Conservation (phyloP, 2,329 filamentous ascomycete species). For the Fusarium equiseti region DNA sequence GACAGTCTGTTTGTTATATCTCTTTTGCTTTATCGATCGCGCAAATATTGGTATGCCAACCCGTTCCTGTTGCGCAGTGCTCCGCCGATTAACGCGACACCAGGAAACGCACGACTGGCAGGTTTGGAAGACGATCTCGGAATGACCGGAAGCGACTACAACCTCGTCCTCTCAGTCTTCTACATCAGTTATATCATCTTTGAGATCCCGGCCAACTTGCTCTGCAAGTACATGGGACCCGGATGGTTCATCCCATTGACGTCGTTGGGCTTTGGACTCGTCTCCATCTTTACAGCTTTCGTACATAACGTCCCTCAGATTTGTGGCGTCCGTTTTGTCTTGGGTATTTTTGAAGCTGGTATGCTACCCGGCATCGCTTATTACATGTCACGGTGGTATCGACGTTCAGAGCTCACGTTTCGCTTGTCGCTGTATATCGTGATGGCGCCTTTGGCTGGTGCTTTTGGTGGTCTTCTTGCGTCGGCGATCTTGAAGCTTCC, state of each 20-base stretch:
- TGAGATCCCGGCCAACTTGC: slow-evolving; percentile 72
- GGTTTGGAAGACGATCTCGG: slow-evolving; percentile 36
- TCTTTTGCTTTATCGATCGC: slow-evolving; percentile 75
- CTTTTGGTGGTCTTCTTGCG: slow-evolving; percentile 74
- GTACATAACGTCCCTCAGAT: slow-evolving; percentile 61
- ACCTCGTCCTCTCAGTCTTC: slow-evolving; percentile 70
- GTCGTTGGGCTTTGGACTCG: slow-evolving; percentile 66
- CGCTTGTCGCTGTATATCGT: slow-evolving; percentile 73
- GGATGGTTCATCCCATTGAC: slow-evolving; percentile 73
- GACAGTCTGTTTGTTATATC: slow-evolving; percentile 58
- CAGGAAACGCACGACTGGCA: slow-evolving; percentile 38
- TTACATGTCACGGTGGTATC: slow-evolving; percentile 74
- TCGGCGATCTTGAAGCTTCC: slow-evolving; percentile 71
- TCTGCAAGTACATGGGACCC: slow-evolving; percentile 73
- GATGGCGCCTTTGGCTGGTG: slow-evolving; percentile 73
- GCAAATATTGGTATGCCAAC: slow-evolving; percentile 43
- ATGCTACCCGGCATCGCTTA: slow-evolving; percentile 76
- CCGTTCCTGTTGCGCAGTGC: rapidly evolving
- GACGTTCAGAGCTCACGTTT: slow-evolving; percentile 71
- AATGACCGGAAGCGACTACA: slow-evolving; percentile 68
- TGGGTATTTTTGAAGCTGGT: slow-evolving; percentile 73
- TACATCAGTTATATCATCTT: slow-evolving; percentile 75
- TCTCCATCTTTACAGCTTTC: slow-evolving; percentile 71
- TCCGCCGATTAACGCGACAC: background rate
- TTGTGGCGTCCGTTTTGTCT: slow-evolving; percentile 69